Percentiles rank a stretch among this genome's conserved stretches.
Conservation (phyloP, 805 yeast genomes). For the Wickerhamia fluorescens region DNA sequence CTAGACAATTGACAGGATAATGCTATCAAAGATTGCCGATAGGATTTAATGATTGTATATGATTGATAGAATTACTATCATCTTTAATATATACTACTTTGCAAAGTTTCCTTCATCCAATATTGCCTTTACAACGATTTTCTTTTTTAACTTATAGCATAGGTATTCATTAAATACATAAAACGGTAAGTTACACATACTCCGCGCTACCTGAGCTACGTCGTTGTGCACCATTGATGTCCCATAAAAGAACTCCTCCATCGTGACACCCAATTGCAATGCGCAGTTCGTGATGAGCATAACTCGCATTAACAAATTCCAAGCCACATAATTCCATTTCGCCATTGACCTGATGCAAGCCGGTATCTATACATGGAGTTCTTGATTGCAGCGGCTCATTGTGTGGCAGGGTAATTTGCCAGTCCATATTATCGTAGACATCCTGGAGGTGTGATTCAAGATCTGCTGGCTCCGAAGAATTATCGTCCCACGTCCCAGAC, state of each 20-base stretch:
- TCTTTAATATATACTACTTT: too few species aligned
- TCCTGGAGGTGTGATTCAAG: conserved; percentile 10
- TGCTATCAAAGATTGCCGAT: too few species aligned
- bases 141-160: too few species aligned
- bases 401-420: background rate
- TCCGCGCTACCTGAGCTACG: conserved; percentile 54
- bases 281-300: conserved; percentile 20
- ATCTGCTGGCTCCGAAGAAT: conserved; percentile 2
- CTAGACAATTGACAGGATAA: too few species aligned
- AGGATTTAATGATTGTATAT: too few species aligned
- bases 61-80: too few species aligned
- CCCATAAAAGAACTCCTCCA: conserved; percentile 65
- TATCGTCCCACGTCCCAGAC: background rate
- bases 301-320: conserved; percentile 15
- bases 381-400: conserved; percentile 10
- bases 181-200: conserved; percentile 19
- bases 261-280: conserved; percentile 39
- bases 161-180: too few species aligned
- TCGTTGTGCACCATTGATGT: conserved; percentile 56
- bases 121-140: too few species aligned
- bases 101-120: too few species aligned
- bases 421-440: conserved; percentile 16
- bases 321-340: conserved; percentile 39
- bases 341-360: conserved; percentile 30
- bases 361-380: conserved; percentile 16